Evolutionary conservation across 768 basidiomycete species (phyloP).

Genomic region (Podaxis sp.): DNA sequence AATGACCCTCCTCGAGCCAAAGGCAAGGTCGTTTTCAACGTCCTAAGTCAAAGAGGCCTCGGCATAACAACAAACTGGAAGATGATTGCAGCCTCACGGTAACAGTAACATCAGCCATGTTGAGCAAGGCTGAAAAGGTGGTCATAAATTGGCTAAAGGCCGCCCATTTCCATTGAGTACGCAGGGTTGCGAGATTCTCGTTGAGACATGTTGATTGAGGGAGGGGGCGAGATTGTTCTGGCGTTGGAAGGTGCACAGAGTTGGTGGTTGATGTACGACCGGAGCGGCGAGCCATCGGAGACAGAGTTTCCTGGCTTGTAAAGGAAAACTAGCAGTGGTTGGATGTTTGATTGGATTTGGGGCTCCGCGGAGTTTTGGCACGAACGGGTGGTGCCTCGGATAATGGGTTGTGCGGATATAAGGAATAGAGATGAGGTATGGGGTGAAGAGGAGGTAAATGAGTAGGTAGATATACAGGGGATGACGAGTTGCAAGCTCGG

Average conservation of each 20-base stretch:
- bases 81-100: slow-evolving; percentile 40
- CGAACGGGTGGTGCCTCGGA: not conserved
- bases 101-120: slow-evolving; percentile 69
- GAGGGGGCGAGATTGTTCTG: slow-evolving; percentile 16
- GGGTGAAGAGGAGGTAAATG: slow-evolving; percentile 11
- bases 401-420: not conserved
- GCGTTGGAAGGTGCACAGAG: slow-evolving; percentile 24
- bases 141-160: slow-evolving; percentile 88
- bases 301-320: slow-evolving; percentile 3
- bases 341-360: slow-evolving; percentile 1
- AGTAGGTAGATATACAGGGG: not conserved
- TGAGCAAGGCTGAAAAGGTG: slow-evolving; percentile 75
- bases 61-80: slow-evolving; percentile 15
- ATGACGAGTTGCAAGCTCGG: not conserved
- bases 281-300: slow-evolving; percentile 58
- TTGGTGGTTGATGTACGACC: slow-evolving; percentile 11
- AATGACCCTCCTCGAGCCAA: slow-evolving; percentile 57
- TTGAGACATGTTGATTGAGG: slow-evolving; percentile 22
- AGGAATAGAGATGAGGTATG: slow-evolving; percentile 1
- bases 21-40: slow-evolving; percentile 73
- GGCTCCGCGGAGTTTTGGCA: not conserved
- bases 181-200: slow-evolving; percentile 52
- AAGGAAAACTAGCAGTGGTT: slow-evolving; percentile 7
- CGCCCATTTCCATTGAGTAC: slow-evolving; percentile 91
- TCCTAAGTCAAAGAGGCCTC: slow-evolving; percentile 45